These are phyloP conservation scores for Suzukiozyma palmioleophila DNA, from an alignment of 1,139 yeast genomes.

Conservation along the genomic window DNA sequence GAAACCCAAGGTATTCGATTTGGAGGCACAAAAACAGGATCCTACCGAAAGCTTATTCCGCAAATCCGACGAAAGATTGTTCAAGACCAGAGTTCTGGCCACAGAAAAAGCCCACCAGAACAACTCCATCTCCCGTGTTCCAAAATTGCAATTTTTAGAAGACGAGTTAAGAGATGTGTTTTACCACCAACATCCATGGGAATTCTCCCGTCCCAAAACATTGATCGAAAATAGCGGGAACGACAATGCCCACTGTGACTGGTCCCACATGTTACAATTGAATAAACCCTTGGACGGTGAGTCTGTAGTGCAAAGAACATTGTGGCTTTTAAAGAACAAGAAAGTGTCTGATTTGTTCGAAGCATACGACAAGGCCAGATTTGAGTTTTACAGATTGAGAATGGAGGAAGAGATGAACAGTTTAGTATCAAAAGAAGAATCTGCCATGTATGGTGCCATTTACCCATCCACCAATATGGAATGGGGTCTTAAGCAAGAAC, in stretches of 20 bases:
- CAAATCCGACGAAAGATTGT: slow-evolving; percentile 13
- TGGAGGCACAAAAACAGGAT: slow-evolving; percentile 21
- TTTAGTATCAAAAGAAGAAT: slow-evolving; percentile 78
- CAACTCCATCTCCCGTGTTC: slow-evolving; percentile 45
- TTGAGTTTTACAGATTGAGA: slow-evolving; percentile 81
- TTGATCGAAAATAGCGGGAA: slow-evolving; percentile 74
- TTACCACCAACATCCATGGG: slow-evolving; percentile 97
- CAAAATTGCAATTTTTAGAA: slow-evolving; percentile 67
- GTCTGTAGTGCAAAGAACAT: slow-evolving; percentile 85
- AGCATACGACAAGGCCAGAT: slow-evolving; percentile 83
- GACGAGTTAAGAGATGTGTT: slow-evolving; percentile 79
- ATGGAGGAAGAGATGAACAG: slow-evolving; percentile 78
- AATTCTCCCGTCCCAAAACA: slow-evolving; percentile 86
- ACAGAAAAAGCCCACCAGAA: slow-evolving; percentile 25
- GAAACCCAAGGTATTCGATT: slow-evolving; percentile 32
- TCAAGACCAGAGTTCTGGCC: slow-evolving; percentile 46
- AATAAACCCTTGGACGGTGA: slow-evolving; percentile 84
- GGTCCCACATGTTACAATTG: slow-evolving; percentile 75
- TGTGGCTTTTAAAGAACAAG: slow-evolving; percentile 54
- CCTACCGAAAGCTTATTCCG: slow-evolving; percentile 24
- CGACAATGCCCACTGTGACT: slow-evolving; percentile 50
- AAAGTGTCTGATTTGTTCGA: slow-evolving; percentile 31
- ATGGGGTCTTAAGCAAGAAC: slow-evolving; percentile 69
- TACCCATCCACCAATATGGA: slow-evolving; percentile 60
- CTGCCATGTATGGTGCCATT: slow-evolving; percentile 78